Evolutionary conservation across 139 green algal species (phyloP).

Genomic region (Tetradesmus obliquus): DNA sequence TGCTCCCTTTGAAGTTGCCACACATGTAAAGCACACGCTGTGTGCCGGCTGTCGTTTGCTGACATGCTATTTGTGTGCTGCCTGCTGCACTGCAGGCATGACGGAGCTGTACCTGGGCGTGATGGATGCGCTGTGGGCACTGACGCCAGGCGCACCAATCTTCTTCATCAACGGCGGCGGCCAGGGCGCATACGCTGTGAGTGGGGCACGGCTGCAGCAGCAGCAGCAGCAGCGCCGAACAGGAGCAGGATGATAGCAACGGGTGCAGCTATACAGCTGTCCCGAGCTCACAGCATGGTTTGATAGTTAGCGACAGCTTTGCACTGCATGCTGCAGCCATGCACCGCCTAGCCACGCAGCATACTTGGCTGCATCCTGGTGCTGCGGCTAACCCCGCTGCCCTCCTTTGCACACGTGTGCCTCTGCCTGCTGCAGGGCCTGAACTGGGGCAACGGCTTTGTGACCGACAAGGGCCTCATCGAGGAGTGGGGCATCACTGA

Average conservation of each 20-base stretch:
- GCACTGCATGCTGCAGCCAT: not conserved
- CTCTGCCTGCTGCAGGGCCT: not conserved
- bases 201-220: not conserved
- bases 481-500: conserved; percentile 29
- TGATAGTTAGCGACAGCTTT: not conserved
- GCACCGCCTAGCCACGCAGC: too few species aligned
- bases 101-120: conserved; percentile 57
- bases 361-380: too few species aligned
- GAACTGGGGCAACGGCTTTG: conserved; percentile 56
- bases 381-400: too few species aligned
- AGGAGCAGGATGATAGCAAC: not conserved
- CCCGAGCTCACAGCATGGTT: too few species aligned
- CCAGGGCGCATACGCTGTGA: conserved; percentile 37
- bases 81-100: conserved; percentile 3
- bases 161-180: conserved; percentile 46
- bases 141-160: conserved; percentile 45
- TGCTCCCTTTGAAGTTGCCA: not conserved
- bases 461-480: conserved; percentile 47
- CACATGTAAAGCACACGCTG: not conserved
- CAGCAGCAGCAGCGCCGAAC: not conserved
- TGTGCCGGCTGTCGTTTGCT: not conserved
- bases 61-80: not conserved
- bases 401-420: not conserved
- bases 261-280: too few species aligned
- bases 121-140: conserved; percentile 61